Evolutionary conservation across 331 rosid genomes (phyloP).

Genomic region (Quercus phellos): DNA sequence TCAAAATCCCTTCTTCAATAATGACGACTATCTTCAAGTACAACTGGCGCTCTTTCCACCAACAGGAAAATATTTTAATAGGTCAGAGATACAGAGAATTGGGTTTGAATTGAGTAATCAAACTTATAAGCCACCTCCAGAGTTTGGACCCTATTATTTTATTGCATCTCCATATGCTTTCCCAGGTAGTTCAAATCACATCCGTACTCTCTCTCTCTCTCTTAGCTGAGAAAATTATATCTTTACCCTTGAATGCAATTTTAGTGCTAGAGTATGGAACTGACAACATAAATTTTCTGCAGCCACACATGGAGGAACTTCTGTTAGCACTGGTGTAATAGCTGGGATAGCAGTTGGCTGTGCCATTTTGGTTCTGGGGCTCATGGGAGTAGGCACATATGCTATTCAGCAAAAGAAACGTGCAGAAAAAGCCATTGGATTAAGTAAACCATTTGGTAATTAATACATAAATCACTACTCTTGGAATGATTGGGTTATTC

Average conservation of each 20-base stretch:
- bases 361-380: constrained; percentile 53
- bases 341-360: constrained; percentile 60
- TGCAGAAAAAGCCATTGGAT: constrained; percentile 83
- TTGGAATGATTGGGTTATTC: not conserved
- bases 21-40: constrained; percentile 78
- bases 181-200: constrained; percentile 43
- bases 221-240: not conserved
- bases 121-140: constrained; percentile 71
- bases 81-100: constrained; percentile 70
- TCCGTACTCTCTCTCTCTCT: not conserved
- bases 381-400: constrained; percentile 59
- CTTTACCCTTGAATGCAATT: not conserved
- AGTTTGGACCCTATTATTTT: constrained; percentile 76
- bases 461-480: not conserved
- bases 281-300: constrained; percentile 33
- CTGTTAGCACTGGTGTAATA: constrained; percentile 43
- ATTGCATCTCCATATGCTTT: constrained; percentile 68
- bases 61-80: constrained; percentile 49
- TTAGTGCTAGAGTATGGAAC: not conserved
- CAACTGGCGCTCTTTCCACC: constrained; percentile 79
- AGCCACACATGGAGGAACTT: constrained; percentile 30
- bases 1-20: constrained; percentile 66
- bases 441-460: constrained; percentile 86
- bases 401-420: constrained; percentile 88
- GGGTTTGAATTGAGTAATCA: constrained; percentile 78